Conservation (phyloP, 2,329 filamentous ascomycete species). For the Calonectria ilicicola region DNA sequence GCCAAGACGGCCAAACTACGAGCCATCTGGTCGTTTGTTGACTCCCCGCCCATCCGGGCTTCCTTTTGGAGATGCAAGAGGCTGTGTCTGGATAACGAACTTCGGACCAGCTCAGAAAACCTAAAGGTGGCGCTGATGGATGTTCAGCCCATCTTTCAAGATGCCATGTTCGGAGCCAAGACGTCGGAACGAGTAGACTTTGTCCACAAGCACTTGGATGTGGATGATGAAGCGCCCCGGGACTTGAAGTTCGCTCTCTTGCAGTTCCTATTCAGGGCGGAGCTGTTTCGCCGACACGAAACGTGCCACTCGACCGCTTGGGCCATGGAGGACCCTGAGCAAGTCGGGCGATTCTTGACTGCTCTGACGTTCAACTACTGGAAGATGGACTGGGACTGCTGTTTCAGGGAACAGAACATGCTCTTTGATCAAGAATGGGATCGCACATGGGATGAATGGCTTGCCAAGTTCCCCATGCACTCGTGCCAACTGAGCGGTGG, state of each 20-base stretch:
- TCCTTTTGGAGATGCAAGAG: slow-evolving; percentile 36
- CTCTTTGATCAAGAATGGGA: slow-evolving; percentile 30
- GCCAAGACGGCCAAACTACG: slow-evolving; percentile 25
- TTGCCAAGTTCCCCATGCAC: slow-evolving; percentile 37
- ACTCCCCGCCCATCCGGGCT: slow-evolving; percentile 40
- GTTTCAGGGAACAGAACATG: slow-evolving; percentile 20
- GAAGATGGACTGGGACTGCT: slow-evolving; percentile 33
- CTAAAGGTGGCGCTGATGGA: slow-evolving; percentile 23
- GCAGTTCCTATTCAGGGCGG: slow-evolving; percentile 39
- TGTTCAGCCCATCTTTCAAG: slow-evolving; percentile 23
- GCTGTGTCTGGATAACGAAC: background rate
- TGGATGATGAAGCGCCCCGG: background rate
- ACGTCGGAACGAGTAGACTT: background rate
- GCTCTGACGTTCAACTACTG: slow-evolving; percentile 39
- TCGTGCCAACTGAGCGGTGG: background rate
- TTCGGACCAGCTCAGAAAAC: slow-evolving; percentile 2
- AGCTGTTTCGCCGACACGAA: slow-evolving; percentile 42
- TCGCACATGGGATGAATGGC: slow-evolving; percentile 46
- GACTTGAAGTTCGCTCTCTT: slow-evolving; percentile 30
- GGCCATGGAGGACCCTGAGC: slow-evolving; percentile 29
- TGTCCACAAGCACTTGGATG: slow-evolving; percentile 29
- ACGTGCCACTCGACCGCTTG: slow-evolving; percentile 33
- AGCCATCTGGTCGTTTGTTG: slow-evolving; percentile 37
- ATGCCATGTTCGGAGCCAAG: slow-evolving; percentile 35
- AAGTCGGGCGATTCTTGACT: slow-evolving; percentile 36